A percentile compares a stretch with the other conserved stretches of the same genome.
These are phyloP conservation scores for Trichosanthes truncata DNA, from an alignment of 306 rosid species.

Conservation along the genomic window DNA sequence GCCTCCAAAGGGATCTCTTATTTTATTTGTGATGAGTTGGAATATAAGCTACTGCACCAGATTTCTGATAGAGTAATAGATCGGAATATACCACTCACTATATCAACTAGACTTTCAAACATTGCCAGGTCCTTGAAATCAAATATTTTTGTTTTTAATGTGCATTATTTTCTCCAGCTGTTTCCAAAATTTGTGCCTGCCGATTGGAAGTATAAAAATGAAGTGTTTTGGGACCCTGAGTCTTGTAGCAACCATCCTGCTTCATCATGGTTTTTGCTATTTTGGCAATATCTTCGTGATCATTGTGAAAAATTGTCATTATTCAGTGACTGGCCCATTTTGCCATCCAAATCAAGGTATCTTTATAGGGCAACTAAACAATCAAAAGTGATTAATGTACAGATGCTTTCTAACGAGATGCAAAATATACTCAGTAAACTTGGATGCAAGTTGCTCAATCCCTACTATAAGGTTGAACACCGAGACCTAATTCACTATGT, in stretches of 20 bases:
- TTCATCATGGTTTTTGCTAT: conserved; percentile 62
- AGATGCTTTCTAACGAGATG: conserved; percentile 44
- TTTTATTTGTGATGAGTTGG: conserved; percentile 76
- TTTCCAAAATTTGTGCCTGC: conserved; percentile 64
- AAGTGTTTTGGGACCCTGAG: conserved; percentile 75
- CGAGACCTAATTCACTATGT: conserved; percentile 58
- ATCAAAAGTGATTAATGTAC: conserved; percentile 57
- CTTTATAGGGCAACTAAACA: conserved; percentile 60
- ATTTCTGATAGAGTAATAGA: conserved; percentile 65
- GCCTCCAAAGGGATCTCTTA: conserved; percentile 58
- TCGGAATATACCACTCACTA: conserved; percentile 40
- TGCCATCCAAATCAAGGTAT: conserved; percentile 74
- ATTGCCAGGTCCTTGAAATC: conserved; percentile 77
- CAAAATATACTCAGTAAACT: conserved; percentile 50
- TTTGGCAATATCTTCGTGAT: conserved; percentile 68
- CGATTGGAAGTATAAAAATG: conserved; percentile 75
- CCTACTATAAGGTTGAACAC: conserved; percentile 56
- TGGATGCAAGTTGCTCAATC: conserved; percentile 68
- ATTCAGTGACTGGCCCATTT: conserved; percentile 88
- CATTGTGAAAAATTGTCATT: conserved; percentile 45
- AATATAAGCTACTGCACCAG: conserved; percentile 51
- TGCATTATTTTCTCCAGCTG: conserved; percentile 55
- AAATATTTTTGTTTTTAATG: conserved; percentile 45
- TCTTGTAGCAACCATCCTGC: conserved; percentile 60
- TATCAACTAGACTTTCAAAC: conserved; percentile 61